phyloP scores from a whole-genome alignment of 2,329 filamentous ascomycete species.

The Biscogniauxia mediterranea region DNA sequence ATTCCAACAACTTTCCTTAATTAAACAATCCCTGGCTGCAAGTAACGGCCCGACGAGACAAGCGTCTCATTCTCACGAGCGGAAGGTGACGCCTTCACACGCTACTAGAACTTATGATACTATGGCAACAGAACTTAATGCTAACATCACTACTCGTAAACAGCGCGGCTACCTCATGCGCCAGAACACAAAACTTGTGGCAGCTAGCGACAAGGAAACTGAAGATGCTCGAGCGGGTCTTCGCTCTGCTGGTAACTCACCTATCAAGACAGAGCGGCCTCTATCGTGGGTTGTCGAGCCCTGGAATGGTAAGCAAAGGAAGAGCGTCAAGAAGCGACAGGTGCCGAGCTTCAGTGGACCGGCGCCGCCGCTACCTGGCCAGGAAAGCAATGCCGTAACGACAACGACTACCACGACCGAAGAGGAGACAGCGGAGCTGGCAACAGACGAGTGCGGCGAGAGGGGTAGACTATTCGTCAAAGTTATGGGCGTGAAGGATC shows the following conservation, averaged over 20 bases:
- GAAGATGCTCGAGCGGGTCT: constrained; percentile 52
- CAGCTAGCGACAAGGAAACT: constrained; percentile 76
- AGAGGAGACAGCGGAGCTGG: constrained; percentile 58
- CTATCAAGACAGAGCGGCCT: constrained; percentile 73
- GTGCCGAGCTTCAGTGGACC: constrained; percentile 52
- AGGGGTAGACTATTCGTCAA: constrained; percentile 93
- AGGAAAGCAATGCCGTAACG: constrained; percentile 73
- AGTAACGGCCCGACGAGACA: constrained; percentile 40
- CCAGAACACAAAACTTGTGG: constrained; percentile 95
- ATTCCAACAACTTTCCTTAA: constrained; percentile 39
- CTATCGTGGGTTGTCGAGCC: constrained; percentile 96
- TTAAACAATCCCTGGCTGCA: constrained; percentile 21
- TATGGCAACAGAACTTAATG: constrained; percentile 40
- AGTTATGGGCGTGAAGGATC: constrained; percentile 95
- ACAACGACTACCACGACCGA: constrained; percentile 66
- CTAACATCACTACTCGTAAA: constrained; percentile 63
- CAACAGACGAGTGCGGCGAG: constrained; percentile 76
- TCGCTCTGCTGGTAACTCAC: constrained; percentile 65
- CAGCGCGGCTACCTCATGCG: constrained; percentile 99
- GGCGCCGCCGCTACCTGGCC: constrained; percentile 81
- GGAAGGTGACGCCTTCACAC: constrained; percentile 17
- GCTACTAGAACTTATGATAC: constrained; percentile 19
- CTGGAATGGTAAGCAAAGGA: constrained; percentile 81
- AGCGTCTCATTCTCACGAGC: constrained; percentile 39
- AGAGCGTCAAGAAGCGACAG: constrained; percentile 60